phyloP scores from a whole-genome alignment of 2,329 filamentous ascomycete species.

The Pseudogymnoascus sp. region DNA sequence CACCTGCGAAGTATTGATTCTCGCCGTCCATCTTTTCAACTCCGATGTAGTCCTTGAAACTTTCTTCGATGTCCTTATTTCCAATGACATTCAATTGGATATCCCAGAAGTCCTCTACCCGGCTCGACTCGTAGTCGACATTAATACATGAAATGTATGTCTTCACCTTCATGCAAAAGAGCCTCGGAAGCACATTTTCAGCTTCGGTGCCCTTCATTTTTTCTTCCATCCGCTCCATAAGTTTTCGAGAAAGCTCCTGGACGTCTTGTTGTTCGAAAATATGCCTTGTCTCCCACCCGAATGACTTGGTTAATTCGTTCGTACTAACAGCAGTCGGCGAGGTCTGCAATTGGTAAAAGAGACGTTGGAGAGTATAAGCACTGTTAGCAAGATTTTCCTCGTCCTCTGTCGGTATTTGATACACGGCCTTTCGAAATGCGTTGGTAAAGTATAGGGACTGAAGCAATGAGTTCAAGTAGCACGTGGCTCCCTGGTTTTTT shows the following conservation, averaged over 20 bases:
- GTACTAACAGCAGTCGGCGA: slow-evolving; percentile 77
- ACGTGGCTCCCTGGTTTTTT: slow-evolving; percentile 92
- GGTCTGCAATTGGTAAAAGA: slow-evolving; percentile 93
- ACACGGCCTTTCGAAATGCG: slow-evolving; percentile 92
- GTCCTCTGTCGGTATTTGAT: slow-evolving; percentile 87
- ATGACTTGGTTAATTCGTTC: slow-evolving; percentile 88
- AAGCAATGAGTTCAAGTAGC: slow-evolving; percentile 77
- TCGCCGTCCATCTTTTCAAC: slow-evolving; percentile 96
- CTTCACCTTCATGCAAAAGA: slow-evolving; percentile 97
- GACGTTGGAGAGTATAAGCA: slow-evolving; percentile 83
- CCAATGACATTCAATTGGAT: slow-evolving; percentile 94
- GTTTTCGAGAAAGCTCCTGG: slow-evolving; percentile 87
- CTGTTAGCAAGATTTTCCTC: slow-evolving; percentile 78
- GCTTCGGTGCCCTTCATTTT: slow-evolving; percentile 96
- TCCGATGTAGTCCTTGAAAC: slow-evolving; percentile 92
- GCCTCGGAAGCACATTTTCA: slow-evolving; percentile 77
- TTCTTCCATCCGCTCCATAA: slow-evolving; percentile 95
- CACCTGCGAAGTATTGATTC: slow-evolving; percentile 93
- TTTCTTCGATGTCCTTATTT: slow-evolving; percentile 87
- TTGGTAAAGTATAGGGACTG: slow-evolving; percentile 85
- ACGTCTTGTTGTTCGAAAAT: slow-evolving; percentile 99
- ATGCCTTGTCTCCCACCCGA: slow-evolving; percentile 95
- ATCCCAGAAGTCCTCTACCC: slow-evolving; percentile 97
- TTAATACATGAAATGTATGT: slow-evolving; percentile 99
- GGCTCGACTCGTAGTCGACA: slow-evolving; percentile 92